phyloP scores from a whole-genome alignment of 306 rosid species.

The Sicyos baderoa region DNA sequence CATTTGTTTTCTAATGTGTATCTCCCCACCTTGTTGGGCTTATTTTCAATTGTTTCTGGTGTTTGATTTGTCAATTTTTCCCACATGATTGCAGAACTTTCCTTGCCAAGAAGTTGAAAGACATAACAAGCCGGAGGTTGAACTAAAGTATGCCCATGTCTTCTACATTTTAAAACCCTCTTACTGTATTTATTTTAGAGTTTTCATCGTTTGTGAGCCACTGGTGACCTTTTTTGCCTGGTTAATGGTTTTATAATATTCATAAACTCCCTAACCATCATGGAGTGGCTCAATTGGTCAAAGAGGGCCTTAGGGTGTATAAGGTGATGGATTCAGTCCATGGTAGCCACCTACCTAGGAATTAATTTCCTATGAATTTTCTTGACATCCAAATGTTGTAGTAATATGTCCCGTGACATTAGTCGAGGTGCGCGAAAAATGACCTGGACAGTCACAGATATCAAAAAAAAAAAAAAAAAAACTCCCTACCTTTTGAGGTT shows the following conservation, averaged over 20 bases:
- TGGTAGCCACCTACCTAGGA: too few relatives aligned
- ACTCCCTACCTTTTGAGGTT: not conserved
- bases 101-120: conserved; percentile 99
- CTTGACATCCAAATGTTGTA: too few relatives aligned
- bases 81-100: conserved; percentile 49
- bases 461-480: too few relatives aligned
- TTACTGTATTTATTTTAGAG: not conserved
- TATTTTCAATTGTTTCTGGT: not conserved
- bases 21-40: not conserved
- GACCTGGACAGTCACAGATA: too few relatives aligned
- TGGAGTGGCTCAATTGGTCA: too few relatives aligned
- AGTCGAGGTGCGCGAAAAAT: too few relatives aligned
- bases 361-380: too few relatives aligned
- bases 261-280: not conserved
- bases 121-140: conserved; percentile 97
- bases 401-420: too few relatives aligned
- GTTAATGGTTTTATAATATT: not conserved
- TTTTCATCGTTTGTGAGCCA: conserved; percentile 2
- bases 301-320: too few relatives aligned
- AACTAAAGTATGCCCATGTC: conserved; percentile 57
- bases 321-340: too few relatives aligned
- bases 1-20: not conserved
- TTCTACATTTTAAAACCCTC: conserved; percentile 14
- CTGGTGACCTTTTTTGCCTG: not conserved
- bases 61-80: not conserved